These are phyloP conservation scores for Termitomyces sp. DNA, from an alignment of 768 basidiomycete species.

Conservation along the genomic window DNA sequence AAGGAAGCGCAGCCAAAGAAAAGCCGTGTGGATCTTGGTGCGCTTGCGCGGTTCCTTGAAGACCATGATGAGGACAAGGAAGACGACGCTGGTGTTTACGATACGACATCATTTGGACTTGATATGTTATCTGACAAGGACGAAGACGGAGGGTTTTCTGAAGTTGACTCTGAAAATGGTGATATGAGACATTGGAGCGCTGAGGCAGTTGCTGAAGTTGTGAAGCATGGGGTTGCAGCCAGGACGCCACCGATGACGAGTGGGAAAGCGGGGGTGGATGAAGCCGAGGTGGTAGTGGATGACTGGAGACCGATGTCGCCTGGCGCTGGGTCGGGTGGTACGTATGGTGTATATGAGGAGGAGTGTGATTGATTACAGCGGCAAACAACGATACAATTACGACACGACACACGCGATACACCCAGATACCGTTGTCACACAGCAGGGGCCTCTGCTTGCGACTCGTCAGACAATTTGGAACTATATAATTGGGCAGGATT, in stretches of 20 bases:
- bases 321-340: background rate
- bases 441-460: background rate
- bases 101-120: slow-evolving; percentile 12
- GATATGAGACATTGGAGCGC: background rate
- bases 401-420: background rate
- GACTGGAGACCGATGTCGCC: slow-evolving; percentile 22
- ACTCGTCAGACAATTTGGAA: background rate
- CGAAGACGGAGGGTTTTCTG: background rate
- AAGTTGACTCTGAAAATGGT: slow-evolving; percentile 15
- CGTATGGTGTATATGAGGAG: slow-evolving; percentile 26
- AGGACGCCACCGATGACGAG: background rate
- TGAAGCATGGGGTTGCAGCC: background rate
- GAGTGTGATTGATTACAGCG: slow-evolving; percentile 29
- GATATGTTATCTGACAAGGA: slow-evolving; percentile 9
- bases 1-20: slow-evolving; percentile 18
- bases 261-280: background rate
- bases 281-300: slow-evolving; percentile 12
- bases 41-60: slow-evolving; percentile 45
- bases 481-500: background rate
- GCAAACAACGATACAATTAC: background rate
- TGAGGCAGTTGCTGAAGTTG: background rate
- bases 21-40: slow-evolving; percentile 52
- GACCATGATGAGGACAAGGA: slow-evolving; percentile 14
- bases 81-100: slow-evolving; percentile 3
- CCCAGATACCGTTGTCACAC: background rate